These are phyloP conservation scores for Chaetomium cochliodes DNA, from an alignment of 495 filamentous ascomycete genomes.

Conservation along the genomic window DNA sequence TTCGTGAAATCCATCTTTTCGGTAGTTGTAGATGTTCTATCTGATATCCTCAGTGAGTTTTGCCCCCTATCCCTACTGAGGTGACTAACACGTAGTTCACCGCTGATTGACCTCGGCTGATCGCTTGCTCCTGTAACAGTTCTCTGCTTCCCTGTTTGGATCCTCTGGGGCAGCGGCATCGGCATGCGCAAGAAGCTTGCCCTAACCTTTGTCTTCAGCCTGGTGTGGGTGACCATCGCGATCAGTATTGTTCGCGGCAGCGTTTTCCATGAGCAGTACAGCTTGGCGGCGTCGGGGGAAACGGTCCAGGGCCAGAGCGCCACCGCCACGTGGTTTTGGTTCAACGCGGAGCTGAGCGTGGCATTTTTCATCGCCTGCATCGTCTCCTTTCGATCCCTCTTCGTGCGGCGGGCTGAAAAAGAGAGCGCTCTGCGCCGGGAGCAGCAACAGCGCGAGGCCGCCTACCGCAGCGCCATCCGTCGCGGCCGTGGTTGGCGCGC, in stretches of 20 bases:
- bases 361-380: conserved; percentile 25
- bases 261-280: conserved; percentile 16
- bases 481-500: conserved; percentile 9
- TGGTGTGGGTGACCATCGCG: conserved; percentile 24
- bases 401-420: conserved; percentile 16
- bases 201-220: conserved; percentile 22
- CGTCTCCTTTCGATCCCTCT: conserved; percentile 26
- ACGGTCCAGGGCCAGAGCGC: conserved; percentile 3
- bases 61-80: background rate
- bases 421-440: background rate
- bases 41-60: conserved; percentile 21
- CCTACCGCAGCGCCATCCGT: background rate
- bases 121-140: conserved; percentile 4
- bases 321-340: conserved; percentile 16
- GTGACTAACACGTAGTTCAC: background rate
- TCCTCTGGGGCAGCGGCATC: conserved; percentile 24
- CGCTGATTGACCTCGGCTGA: background rate
- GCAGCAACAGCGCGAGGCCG: conserved; percentile 2
- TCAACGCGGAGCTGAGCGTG: conserved; percentile 20
- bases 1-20: conserved; percentile 19
- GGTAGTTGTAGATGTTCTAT: conserved; percentile 14
- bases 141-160: conserved; percentile 19
- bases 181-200: conserved; percentile 20
- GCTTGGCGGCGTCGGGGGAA: background rate
- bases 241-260: conserved; percentile 24